These are phyloP conservation scores for Erysimum cheiranthoides DNA, from an alignment of 345 rosid genomes.

Conservation along the genomic window DNA sequence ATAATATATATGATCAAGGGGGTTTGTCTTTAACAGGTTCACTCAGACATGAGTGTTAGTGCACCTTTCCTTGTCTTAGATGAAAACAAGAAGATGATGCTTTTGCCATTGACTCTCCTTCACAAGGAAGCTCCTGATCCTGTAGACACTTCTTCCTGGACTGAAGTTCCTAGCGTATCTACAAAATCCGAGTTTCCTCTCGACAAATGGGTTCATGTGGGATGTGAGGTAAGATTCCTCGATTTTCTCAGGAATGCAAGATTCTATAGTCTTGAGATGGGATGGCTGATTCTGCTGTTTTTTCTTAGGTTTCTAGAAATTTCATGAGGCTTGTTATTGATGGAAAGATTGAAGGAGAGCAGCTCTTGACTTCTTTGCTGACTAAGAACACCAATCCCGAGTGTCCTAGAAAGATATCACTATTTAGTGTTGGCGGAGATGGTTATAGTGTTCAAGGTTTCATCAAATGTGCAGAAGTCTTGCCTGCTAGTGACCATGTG, in stretches of 20 bases:
- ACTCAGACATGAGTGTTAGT: slow-evolving; percentile 43
- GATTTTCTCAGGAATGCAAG: background rate
- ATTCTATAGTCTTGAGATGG: background rate
- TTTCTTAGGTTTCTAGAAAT: slow-evolving; percentile 51
- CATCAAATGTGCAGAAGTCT: slow-evolving; percentile 55
- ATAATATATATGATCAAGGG: slow-evolving; percentile 5
- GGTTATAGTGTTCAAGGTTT: slow-evolving; percentile 58
- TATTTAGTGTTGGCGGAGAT: slow-evolving; percentile 49
- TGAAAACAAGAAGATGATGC: slow-evolving; percentile 58
- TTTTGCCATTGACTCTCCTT: slow-evolving; percentile 52
- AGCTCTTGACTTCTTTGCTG: slow-evolving; percentile 43
- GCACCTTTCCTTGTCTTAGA: slow-evolving; percentile 66
- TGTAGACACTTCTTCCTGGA: slow-evolving; percentile 42
- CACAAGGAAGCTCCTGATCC: slow-evolving; percentile 53
- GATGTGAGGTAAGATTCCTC: slow-evolving; percentile 57
- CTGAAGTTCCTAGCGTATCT: slow-evolving; percentile 45
- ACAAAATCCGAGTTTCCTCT: slow-evolving; percentile 51
- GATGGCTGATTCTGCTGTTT: slow-evolving; percentile 15
- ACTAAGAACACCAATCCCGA: slow-evolving; percentile 39
- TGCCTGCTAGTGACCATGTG: slow-evolving; percentile 49
- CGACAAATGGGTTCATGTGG: slow-evolving; percentile 71
- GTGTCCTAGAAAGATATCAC: slow-evolving; percentile 49
- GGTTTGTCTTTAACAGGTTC: slow-evolving; percentile 49
- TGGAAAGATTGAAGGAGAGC: slow-evolving; percentile 61
- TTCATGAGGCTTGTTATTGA: slow-evolving; percentile 57